Base-by-base conservation (phyloP, 306 rosid genomes). In the Malus sieversii region DNA sequence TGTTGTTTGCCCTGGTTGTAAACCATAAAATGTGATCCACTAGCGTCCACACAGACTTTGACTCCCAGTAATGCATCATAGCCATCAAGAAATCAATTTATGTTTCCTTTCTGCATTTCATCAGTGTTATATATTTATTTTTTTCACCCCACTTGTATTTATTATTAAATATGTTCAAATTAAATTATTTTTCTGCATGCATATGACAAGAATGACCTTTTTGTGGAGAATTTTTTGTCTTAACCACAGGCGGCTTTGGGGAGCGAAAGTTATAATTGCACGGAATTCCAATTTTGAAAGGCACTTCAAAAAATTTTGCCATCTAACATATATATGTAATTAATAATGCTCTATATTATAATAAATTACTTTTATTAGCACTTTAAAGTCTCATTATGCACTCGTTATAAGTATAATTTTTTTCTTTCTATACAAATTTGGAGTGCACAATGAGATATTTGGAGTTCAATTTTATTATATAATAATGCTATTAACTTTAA, bases 201-300 rank as follows among this genome's bases (percentile, higher is more conserved):
- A 66, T 68, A 68, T 76, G 74, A 82, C 89, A 86, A 83, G 32
- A 78, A 59, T 20, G 6, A 77, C 84, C 78, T 86, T 88, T 84
- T 83, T n/a, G 66, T 45, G 29, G 67, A 52, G 0, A 70, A 53
- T 63, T 81, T 77, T 75, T 20, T 71, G 62, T 44, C 76, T 23
- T 60, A 51, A 51, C 55, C 55, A 5, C 9, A 38, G 9, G 2
- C 42, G 2, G 42, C 42, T 38, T 38, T 38, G 42, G 42, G 40
- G 42, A 38, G 42, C 10, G 2, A 38, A 38, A 38, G 42, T 8
- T 38, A 0, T 9, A 38, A 38, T 35, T 35, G 40, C 8, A 35
- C 2, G 6, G 40, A 2, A 2, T 35, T 35, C 2, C 40, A 35
- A 35, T 1, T 35, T 35, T 35, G 40, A 35, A 33, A 35, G 40